phyloP scores from a whole-genome alignment of 2,329 filamentous ascomycete species.

The Diaporthe sp. region DNA sequence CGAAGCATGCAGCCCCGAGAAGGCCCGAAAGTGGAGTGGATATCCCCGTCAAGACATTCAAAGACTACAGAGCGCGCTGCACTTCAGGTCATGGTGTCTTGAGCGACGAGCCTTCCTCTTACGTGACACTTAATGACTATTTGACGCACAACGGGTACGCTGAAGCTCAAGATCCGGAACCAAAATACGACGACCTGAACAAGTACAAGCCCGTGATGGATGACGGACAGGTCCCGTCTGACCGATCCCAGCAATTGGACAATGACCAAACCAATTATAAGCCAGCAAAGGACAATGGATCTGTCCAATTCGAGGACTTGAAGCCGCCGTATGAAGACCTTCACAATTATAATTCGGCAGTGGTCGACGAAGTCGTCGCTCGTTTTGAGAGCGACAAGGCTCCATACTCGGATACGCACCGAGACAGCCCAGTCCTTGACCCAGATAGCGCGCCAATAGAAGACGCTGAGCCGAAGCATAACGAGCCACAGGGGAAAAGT shows the following conservation, averaged over 20 bases:
- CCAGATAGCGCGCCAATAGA: constrained; percentile 36
- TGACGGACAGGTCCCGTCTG: constrained; percentile 46
- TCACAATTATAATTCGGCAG: constrained; percentile 53
- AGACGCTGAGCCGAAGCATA: constrained; percentile 46
- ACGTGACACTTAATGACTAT: constrained; percentile 42
- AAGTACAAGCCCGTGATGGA: constrained; percentile 55
- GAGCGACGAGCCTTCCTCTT: constrained; percentile 46
- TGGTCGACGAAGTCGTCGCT: constrained; percentile 15
- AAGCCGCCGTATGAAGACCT: constrained; percentile 58
- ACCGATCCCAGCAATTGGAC: constrained; percentile 46
- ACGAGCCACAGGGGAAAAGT: constrained; percentile 43
- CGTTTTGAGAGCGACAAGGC: constrained; percentile 6
- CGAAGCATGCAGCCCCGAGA: constrained; percentile 46
- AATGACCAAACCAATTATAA: constrained; percentile 48
- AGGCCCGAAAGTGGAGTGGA: constrained; percentile 43
- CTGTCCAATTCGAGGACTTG: constrained; percentile 45
- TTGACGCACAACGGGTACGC: constrained; percentile 46
- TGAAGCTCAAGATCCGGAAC: constrained; percentile 48
- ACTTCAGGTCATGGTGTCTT: constrained; percentile 44
- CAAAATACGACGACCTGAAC: constrained; percentile 53
- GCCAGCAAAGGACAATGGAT: constrained; percentile 54
- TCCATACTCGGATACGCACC: background rate
- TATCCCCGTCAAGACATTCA: constrained; percentile 50
- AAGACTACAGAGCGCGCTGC: constrained; percentile 54
- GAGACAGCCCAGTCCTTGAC: background rate